Percentiles rank a stretch among this genome's conserved stretches.
Conservation (phyloP, 129 eudicot genomes). For the Tagetes erecta region DNA sequence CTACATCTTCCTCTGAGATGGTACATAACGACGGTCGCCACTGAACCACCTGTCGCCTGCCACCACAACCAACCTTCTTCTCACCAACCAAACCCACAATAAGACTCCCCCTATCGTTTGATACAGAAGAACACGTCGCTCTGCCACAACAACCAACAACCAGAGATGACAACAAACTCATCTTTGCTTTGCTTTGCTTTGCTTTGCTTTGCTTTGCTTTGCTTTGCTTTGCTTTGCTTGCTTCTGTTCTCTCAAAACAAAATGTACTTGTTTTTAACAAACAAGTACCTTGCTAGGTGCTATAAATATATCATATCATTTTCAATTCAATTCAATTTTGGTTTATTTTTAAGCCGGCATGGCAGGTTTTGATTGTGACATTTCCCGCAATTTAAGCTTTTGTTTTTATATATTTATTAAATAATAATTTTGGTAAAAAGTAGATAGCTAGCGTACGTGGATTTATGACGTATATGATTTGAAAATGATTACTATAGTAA, state of each 20-base stretch:
- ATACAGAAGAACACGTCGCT: background rate
- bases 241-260: background rate
- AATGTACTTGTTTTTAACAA: constrained; percentile 21
- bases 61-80: constrained; percentile 23
- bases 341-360: constrained; percentile 22
- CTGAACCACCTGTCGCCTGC: constrained; percentile 20
- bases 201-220: too few relatives aligned
- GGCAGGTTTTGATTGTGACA: constrained; percentile 36
- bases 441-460: constrained; percentile 17
- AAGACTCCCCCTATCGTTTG: constrained; percentile 15
- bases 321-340: background rate
- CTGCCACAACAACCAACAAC: constrained; percentile 38
- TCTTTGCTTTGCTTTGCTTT: background rate
- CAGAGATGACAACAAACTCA: constrained; percentile 32
- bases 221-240: background rate
- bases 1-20: constrained; percentile 40
- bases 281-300: background rate
- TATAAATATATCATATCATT: constrained; percentile 20
- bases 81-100: constrained; percentile 11
- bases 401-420: too few relatives aligned
- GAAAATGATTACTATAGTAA: background rate
- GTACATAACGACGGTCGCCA: constrained; percentile 49
- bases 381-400: constrained; percentile 25
- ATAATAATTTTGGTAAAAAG: constrained; percentile 23
- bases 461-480: constrained; percentile 23